Evolutionary conservation across 768 basidiomycete genomes (phyloP).

Genomic region (Gloeopeniophorella convolvens): DNA sequence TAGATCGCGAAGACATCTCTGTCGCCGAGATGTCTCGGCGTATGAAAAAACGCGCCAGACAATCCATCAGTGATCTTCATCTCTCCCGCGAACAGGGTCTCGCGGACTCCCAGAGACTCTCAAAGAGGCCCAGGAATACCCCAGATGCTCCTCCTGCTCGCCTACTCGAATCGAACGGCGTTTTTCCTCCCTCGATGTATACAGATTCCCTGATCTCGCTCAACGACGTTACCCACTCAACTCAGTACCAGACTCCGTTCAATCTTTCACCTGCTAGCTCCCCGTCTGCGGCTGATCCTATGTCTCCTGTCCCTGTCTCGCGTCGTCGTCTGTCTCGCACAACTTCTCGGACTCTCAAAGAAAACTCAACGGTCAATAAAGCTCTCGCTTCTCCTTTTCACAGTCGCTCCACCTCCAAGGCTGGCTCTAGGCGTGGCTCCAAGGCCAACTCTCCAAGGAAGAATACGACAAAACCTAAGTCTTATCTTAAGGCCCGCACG

Average conservation of each 20-base stretch:
- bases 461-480: constrained; percentile 17
- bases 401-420: constrained; percentile 38
- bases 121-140: constrained; percentile 32
- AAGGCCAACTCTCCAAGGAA: constrained; percentile 21
- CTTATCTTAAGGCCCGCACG: constrained; percentile 34
- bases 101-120: constrained; percentile 21
- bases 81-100: neutral
- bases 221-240: constrained; percentile 21
- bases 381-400: constrained; percentile 41
- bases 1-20: constrained; percentile 30
- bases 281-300: constrained; percentile 27
- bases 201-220: constrained; percentile 12
- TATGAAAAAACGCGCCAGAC: constrained; percentile 44
- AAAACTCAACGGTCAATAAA: constrained; percentile 26
- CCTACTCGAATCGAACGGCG: neutral
- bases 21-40: constrained; percentile 37
- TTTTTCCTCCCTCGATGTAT: neutral
- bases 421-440: constrained; percentile 30
- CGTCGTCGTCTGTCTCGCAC: constrained; percentile 33
- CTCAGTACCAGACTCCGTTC: constrained; percentile 20
- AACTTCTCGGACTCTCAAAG: constrained; percentile 36
- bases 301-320: constrained; percentile 39
- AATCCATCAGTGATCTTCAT: constrained; percentile 25
- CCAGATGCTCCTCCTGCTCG: constrained; percentile 14
- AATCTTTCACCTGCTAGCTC: constrained; percentile 20